These are phyloP conservation scores for Mallotus nudiflorus DNA, from an alignment of 345 rosid species.

Conservation along the genomic window DNA sequence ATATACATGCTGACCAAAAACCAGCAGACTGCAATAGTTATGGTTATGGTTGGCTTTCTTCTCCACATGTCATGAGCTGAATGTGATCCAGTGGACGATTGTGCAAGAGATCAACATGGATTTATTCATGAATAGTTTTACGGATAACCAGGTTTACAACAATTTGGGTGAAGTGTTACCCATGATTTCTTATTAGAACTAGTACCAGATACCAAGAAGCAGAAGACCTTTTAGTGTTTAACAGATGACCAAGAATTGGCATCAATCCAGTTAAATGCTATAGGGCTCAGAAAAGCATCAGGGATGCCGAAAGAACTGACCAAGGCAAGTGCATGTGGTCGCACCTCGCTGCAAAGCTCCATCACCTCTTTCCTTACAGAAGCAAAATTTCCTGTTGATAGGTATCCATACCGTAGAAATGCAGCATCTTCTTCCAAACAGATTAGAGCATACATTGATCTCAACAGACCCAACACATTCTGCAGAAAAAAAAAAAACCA, in stretches of 20 bases:
- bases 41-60: too few relatives aligned
- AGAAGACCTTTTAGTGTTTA: constrained; percentile 13
- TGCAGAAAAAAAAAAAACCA: constrained; percentile 32
- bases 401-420: constrained; percentile 66
- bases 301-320: constrained; percentile 83
- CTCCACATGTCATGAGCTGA: too few relatives aligned
- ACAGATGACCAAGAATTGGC: constrained; percentile 78
- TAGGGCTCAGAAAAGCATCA: constrained; percentile 69
- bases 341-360: constrained; percentile 66
- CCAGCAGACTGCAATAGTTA: too few relatives aligned
- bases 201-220: background rate
- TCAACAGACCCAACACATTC: constrained; percentile 54
- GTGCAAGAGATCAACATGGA: too few relatives aligned
- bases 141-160: background rate
- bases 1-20: too few relatives aligned
- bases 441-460: constrained; percentile 68
- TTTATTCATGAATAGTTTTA: background rate
- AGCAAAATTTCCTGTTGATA: constrained; percentile 57
- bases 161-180: background rate
- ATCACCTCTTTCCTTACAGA: constrained; percentile 66
- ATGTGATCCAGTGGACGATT: too few relatives aligned
- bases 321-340: constrained; percentile 78
- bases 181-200: constrained; percentile 1
- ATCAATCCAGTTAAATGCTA: constrained; percentile 87
- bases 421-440: constrained; percentile 79